Conservation (phyloP, 2,329 filamentous ascomycete genomes). For the Plenodomus lindquistii region DNA sequence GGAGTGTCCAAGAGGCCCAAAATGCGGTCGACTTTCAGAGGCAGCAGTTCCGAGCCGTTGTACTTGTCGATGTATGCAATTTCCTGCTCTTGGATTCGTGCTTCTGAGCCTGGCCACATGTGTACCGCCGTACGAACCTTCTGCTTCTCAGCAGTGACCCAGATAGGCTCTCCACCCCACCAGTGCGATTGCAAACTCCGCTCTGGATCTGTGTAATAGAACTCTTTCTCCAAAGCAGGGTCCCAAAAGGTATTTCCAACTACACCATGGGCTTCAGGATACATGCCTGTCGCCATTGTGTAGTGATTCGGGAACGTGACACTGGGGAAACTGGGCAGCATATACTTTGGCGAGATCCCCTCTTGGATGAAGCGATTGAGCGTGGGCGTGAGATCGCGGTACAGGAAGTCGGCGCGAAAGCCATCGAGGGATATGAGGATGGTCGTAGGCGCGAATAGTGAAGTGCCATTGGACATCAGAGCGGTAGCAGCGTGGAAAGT, state of each 20-base stretch:
- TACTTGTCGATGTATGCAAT: conserved; percentile 83
- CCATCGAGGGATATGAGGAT: conserved; percentile 93
- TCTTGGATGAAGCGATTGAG: conserved; percentile 77
- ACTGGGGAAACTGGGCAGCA: conserved; percentile 92
- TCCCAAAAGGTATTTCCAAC: conserved; percentile 98
- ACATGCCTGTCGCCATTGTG: conserved; percentile 86
- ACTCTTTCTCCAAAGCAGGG: conserved; percentile 72
- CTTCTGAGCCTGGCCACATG: conserved; percentile 98
- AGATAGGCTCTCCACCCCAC: conserved; percentile 94
- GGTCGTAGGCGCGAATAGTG: conserved; percentile 86
- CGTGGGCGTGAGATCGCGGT: conserved; percentile 79
- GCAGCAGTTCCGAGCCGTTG: conserved; percentile 74
- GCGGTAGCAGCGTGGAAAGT: conserved; percentile 29
- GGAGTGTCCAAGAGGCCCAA: conserved; percentile 84
- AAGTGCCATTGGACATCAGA: conserved; percentile 75
- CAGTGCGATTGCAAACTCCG: conserved; percentile 83
- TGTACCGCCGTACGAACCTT: conserved; percentile 81
- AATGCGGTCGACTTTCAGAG: conserved; percentile 76
- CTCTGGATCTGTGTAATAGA: conserved; percentile 80
- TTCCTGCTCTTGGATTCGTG: conserved; percentile 73
- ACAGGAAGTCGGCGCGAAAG: conserved; percentile 91
- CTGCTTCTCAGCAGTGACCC: conserved; percentile 87
- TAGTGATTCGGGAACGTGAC: conserved; percentile 97
- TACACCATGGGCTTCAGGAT: conserved; percentile 90
- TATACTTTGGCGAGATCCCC: conserved; percentile 88